phyloP scores from a whole-genome alignment of 140 eudicot species.

The Cichorium intybus region DNA sequence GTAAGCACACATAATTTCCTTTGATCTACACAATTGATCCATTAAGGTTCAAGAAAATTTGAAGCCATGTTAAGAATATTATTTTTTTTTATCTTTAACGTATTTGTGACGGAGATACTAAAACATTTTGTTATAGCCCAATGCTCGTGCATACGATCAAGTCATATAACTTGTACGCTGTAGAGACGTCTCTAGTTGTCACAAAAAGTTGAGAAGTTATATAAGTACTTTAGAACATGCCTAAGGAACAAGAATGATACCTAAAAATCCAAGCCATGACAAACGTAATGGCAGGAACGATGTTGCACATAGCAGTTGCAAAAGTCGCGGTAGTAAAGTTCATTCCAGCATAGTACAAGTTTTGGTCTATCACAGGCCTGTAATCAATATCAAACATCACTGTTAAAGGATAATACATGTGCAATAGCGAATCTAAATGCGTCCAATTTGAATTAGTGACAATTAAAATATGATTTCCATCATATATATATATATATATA shows the following conservation, averaged over 20 bases:
- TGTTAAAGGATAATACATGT: neutral
- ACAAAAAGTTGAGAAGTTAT: neutral
- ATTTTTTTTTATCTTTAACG: no score
- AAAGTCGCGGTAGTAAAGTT: conserved; percentile 62
- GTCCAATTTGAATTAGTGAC: no score
- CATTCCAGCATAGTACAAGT: conserved; percentile 54
- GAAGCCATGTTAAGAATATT: no score
- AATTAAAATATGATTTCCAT: no score
- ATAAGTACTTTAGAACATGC: neutral
- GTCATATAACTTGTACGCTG: neutral
- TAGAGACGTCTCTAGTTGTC: neutral
- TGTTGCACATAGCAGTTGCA: conserved; percentile 60
- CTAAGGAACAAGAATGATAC: conserved; percentile 22
- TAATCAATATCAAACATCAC: neutral
- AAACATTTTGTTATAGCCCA: no score
- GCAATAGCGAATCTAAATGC: no score
- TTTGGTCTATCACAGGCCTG: conserved; percentile 73
- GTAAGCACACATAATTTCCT: no score
- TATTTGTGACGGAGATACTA: no score
- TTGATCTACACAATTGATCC: no score
- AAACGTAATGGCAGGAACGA: conserved; percentile 72
- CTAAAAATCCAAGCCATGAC: conserved; percentile 65
- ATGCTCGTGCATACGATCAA: neutral
- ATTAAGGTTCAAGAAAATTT: no score
- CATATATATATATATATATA: no score